These are phyloP conservation scores for Annulohypoxylon maeteangense DNA, from an alignment of 495 filamentous ascomycete species.

Conservation along the genomic window DNA sequence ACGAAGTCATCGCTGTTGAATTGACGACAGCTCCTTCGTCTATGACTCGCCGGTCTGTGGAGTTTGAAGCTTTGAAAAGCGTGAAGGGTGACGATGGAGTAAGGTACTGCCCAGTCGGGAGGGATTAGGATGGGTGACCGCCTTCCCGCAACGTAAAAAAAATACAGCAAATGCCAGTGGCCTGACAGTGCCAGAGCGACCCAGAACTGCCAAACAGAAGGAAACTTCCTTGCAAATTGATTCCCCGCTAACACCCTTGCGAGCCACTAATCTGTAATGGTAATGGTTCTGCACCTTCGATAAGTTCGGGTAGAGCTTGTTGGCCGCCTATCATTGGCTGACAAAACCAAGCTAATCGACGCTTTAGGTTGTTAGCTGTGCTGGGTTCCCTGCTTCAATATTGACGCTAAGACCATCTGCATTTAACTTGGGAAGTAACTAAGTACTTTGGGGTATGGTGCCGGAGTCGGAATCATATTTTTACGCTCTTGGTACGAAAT, in stretches of 20 bases:
- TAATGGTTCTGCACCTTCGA: constrained; percentile 9
- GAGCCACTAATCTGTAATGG: constrained; percentile 24
- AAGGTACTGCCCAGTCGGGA: constrained; percentile 41
- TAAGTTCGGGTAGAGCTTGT: constrained; percentile 19
- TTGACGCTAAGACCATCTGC: constrained; percentile 16
- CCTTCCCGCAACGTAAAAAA: constrained; percentile 50
- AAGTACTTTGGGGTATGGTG: background rate
- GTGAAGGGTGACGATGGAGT: constrained; percentile 9
- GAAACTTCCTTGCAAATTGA: background rate
- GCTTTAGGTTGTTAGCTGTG: constrained; percentile 17
- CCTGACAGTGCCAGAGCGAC: constrained; percentile 29
- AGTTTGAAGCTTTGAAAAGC: background rate
- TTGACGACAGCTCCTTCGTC: constrained; percentile 52
- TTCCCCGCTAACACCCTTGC: constrained; percentile 23
- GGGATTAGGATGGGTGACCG: constrained; percentile 46
- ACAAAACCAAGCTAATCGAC: constrained; percentile 3
- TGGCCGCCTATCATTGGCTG: constrained; percentile 32
- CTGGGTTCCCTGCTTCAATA: constrained; percentile 24
- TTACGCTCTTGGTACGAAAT: no score
- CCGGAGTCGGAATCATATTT: background rate
- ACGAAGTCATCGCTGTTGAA: constrained; percentile 54
- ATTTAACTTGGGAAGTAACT: background rate
- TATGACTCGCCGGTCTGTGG: constrained; percentile 39
- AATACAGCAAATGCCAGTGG: constrained; percentile 40
- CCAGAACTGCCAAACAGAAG: constrained; percentile 14